Base-by-base conservation (phyloP, 371 early-diverging fungal species). In the Mucor lusitanicus region DNA sequence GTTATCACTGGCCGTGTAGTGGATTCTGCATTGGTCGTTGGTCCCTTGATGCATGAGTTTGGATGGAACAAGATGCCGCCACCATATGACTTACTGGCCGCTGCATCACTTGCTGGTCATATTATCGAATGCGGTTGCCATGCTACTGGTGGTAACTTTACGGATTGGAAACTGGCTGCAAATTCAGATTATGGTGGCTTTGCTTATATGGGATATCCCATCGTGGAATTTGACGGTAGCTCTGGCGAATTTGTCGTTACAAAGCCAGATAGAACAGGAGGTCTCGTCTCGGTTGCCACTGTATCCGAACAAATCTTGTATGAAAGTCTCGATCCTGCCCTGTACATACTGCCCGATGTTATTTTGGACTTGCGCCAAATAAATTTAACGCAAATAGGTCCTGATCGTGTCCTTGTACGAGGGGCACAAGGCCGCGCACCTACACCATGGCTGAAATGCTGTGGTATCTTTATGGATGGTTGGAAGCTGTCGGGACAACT, bases 61-160 rank as follows among this genome's bases (percentile, higher is more conserved):
- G 67, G 61, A 0, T 61, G 67, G 67, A 46, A 63, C 19, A 55
- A 63, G 13, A 46, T 23, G 6, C 58, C 13, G n/a, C 13, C 39
- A 32, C 58, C 32, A 64, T 87, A 77, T 63, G 89, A 89, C 69
- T 77, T 80, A 25, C 79, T 90, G 53, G 90, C 91, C 0, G 73
- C 86, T 11, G 90, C 87, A 0, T 88, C 88, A 5, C 69, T 90
- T 62, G 90, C 90, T 0, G 91, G 91, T 19, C 91, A 91, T 69
- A 83, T 91, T 61, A 85, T 91, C 58, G 90, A 91, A 75, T 91
- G 90, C 62, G 90, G 90, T 11, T 87, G 88, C 69, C 90, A 91
- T 25, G 83, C 88, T 11, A 90, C 90, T 1, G 91, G 91, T 23
- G 91, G 91, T 21, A 91, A 91, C 65, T 89, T 90, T 66, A 90